Conservation (phyloP, 345 rosid genomes). For the Stellera chamaejasme region DNA sequence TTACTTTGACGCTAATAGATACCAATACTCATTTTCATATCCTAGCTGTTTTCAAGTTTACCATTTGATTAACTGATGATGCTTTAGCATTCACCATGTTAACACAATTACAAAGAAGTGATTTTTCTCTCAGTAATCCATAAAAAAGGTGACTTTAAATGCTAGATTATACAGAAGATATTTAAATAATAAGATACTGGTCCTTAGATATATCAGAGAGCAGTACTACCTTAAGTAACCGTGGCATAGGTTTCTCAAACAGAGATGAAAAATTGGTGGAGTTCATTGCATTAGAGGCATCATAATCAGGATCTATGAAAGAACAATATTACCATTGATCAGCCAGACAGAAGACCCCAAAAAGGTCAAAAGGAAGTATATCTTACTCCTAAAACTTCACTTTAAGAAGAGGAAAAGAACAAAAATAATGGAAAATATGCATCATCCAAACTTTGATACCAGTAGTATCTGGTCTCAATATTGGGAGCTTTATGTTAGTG, state of each 20-base stretch:
- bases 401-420: not conserved
- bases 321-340: slow-evolving; percentile 11
- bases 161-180: no score
- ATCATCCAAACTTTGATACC: slow-evolving; percentile 33
- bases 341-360: slow-evolving; percentile 6
- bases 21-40: no score
- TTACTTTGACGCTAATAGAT: no score
- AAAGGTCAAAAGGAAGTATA: not conserved
- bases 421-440: slow-evolving; percentile 2
- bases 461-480: slow-evolving; percentile 42
- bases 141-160: no score
- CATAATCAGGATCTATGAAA: slow-evolving; percentile 31
- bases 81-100: no score
- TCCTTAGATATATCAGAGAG: not conserved
- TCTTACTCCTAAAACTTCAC: not conserved
- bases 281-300: slow-evolving; percentile 41
- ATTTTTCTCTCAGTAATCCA: no score
- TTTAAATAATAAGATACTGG: no score
- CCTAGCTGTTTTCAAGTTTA: no score
- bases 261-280: slow-evolving; percentile 36
- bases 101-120: no score
- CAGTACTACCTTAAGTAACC: slow-evolving; percentile 60
- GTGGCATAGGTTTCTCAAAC: slow-evolving; percentile 52
- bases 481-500: slow-evolving; percentile 45
- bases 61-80: no score